Conservation (phyloP, 371 early-diverging fungal genomes). For the Syncephalastrum sp. region DNA sequence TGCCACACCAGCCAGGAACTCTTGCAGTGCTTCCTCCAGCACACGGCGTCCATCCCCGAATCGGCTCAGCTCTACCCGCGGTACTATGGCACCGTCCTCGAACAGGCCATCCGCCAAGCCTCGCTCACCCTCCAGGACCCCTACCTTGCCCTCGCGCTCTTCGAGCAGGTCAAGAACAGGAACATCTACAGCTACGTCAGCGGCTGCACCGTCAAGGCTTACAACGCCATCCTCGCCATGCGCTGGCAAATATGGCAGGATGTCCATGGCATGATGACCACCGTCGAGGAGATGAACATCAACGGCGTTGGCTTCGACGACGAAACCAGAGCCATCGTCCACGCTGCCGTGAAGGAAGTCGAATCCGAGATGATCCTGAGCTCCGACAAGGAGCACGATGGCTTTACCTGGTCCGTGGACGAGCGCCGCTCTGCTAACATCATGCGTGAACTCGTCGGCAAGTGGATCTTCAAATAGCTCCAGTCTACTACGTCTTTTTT, state of each 20-base stretch:
- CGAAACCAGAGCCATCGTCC: conserved; percentile 26
- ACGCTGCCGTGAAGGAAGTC: conserved; percentile 21
- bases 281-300: conserved; percentile 42
- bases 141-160: conserved; percentile 46
- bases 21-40: conserved; percentile 10
- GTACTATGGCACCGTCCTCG: conserved; percentile 32
- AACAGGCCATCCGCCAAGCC: conserved; percentile 34
- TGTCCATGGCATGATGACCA: conserved; percentile 36
- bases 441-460: conserved; percentile 36
- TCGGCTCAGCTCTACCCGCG: conserved; percentile 16
- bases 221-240: conserved; percentile 31
- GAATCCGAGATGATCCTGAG: conserved; percentile 18
- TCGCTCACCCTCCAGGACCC: conserved; percentile 28
- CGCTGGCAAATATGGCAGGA: conserved; percentile 42
- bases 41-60: background rate
- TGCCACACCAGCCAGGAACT: conserved; percentile 13
- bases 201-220: conserved; percentile 42
- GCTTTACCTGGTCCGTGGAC: conserved; percentile 33
- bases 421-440: conserved; percentile 29
- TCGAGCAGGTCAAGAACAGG: conserved; percentile 38
- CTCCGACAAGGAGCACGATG: conserved; percentile 8
- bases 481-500: no score
- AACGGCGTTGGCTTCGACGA: conserved; percentile 35
- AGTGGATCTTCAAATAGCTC: conserved; percentile 33
- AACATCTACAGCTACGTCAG: conserved; percentile 38